Base-by-base conservation (phyloP, 2,329 filamentous ascomycete species). In the Aspergillus phoenicis region DNA sequence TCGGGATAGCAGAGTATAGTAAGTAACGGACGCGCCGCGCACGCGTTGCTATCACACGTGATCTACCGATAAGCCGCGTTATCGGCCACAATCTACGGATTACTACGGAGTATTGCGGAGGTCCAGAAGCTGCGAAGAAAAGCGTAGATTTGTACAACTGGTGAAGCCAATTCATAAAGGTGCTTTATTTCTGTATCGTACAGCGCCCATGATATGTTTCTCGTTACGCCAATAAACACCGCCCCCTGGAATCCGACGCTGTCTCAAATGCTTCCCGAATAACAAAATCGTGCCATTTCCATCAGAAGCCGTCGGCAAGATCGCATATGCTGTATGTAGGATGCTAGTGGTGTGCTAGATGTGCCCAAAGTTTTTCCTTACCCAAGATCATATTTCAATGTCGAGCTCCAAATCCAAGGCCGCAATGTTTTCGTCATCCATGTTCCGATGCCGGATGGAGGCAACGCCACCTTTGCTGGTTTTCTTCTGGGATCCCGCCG, bases 391-490 rank as follows among this genome's bases (percentile, higher is more conserved):
- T 68, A 96, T 91, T 67, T 96, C 93, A 69, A 97, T 88, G 68
- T 98, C 94, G 73, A 98, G 92, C 28, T 92, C 94, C 69, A 98
- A 80, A 74, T 98, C 95, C 81, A 98, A 81, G 26, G 88, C 85
- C 1, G 90, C 93, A 75, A 98, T 94, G 59, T 97, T 90, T 72
- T 98, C 95, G 72, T 98, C 95, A 64, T 97, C 93, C 82, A 90
- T 89, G 60, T 93, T 85, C 30, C 89, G 88, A 78, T 91, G 84
- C 67, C 83, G 88, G 71, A 94, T 91, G 52, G 92, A 90, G 11
- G 87, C 87, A 65, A 85, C 73, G 1, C 84, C 83, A 4, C 70
- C 73, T 61, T 80, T 77, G 39, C 74, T 66, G 28, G 69, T 70
- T 61, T 76, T 76, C 58, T 75, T 76, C 45, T 72, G 69, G 2